Evolutionary conservation across 306 rosid genomes (phyloP), one percentile per base, ranked within the genome.

Genomic region (Rubus parviflorus): DNA sequence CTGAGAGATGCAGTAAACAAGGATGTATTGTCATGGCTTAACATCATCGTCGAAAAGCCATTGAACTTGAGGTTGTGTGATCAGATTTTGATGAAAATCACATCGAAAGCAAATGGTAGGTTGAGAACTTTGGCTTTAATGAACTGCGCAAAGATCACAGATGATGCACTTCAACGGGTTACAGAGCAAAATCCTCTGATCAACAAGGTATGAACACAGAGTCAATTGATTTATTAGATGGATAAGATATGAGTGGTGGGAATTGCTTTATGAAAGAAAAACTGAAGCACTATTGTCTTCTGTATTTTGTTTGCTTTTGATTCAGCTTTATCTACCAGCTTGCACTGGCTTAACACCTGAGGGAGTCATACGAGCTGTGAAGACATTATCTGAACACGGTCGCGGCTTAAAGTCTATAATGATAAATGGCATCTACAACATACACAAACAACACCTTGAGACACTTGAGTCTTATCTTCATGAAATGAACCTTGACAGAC

Each of bases 291-390:
- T 61, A 11, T 61, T 25, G 42, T 25, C 35, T 41, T 53, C 4
- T 20, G 22, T 30, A 43, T 30, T n/a, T 9, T 41, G 25, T 80
- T 80, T 68, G 49, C 72, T 75, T 74, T 74, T 74, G 72, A 46
- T 86, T 85, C 84, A 95, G 97, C 91, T 92, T 54, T 79, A 77
- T 52, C 76, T 92, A 77, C 97, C 98, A 74, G 92, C 61, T 78
- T 94, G 98, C 88, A 86, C 90, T 2, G 77, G 89, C 69, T 79
- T 94, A 88, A 90, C 95, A 79, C 90, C 97, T 0, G 91, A 81
- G 74, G 98, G 95, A 69, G 85, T 92, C 65, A 71, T 87, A 60
- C 77, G 56, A 56, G 90, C 95, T 15, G 92, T 89, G 75, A 67
- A 82, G 83, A 83, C 86, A 22, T 64, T 92, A 37, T 87, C 91